Percentiles rank a stretch among this genome's conserved stretches.
phyloP scores from a whole-genome alignment of 2,329 filamentous ascomycete species.

The Curvularia spicifera region DNA sequence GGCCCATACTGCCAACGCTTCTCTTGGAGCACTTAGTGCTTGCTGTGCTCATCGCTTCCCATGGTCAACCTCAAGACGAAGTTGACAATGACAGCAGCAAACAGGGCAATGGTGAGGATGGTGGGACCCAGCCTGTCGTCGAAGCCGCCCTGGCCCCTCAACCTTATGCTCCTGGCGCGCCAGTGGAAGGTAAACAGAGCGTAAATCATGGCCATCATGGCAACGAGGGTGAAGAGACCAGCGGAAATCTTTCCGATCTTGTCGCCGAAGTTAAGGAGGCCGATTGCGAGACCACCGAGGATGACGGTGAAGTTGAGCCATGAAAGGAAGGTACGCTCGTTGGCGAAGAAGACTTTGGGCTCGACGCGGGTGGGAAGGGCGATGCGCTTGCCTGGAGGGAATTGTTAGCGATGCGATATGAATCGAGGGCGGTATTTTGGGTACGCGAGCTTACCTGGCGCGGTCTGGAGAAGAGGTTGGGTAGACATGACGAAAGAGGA shows the following conservation, averaged over 20 bases:
- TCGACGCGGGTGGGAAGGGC: constrained; percentile 97
- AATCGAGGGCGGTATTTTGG: not conserved
- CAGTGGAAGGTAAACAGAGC: constrained; percentile 96
- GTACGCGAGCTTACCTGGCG: constrained; percentile 70
- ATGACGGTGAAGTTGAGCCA: constrained; percentile 99
- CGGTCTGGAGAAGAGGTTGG: constrained; percentile 93
- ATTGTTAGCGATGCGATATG: constrained; percentile 10
- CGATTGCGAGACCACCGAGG: constrained; percentile 92
- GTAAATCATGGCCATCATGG: constrained; percentile 95
- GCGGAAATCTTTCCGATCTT: constrained; percentile 91
- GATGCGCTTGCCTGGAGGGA: constrained; percentile 84
- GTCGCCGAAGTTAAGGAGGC: constrained; percentile 98
- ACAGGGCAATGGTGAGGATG: constrained; percentile 81
- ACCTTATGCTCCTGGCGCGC: constrained; percentile 89
- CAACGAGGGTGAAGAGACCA: constrained; percentile 90
- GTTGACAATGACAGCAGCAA: constrained; percentile 93
- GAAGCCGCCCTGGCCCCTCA: constrained; percentile 91
- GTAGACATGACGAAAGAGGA: constrained; percentile 74
- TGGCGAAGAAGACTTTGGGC: constrained; percentile 99
- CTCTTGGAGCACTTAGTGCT: constrained; percentile 6
- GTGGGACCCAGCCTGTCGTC: constrained; percentile 96
- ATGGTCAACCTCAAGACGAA: constrained; percentile 70
- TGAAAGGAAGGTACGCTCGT: constrained; percentile 97
- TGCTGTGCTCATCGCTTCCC: constrained; percentile 23
- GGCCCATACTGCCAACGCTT: not conserved